Evolutionary conservation across 176 grass and related monocot genomes (phyloP), one percentile per base, ranked within the genome.

Genomic region (Raddia distichophylla): DNA sequence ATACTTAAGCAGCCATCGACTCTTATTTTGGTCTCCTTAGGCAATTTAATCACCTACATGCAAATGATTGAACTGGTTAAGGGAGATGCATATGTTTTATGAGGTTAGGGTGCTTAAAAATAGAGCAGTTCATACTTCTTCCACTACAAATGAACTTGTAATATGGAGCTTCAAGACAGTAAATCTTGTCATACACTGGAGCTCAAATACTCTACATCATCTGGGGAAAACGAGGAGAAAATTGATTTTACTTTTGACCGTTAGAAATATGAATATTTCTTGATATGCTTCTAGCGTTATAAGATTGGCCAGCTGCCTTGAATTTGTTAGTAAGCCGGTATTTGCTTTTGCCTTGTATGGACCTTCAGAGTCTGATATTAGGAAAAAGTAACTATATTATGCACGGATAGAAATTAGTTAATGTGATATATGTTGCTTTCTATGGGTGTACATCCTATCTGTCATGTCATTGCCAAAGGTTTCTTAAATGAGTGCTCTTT

Each of bases 61-160:
- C 44, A 59, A 59, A 59, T 27, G 19, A 32, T 65, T 76, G 67
- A 52, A 32, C 2, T 35, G 17, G 69, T 82, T n/a, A 62, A 72
- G 62, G 62, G 53, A 67, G 51, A 76, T 84, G 61, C 50, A 12
- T n/a, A 53, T 83, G 72, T 42, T 74, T 83, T 74, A 20, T 40
- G 80, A 75, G 56, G 11, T 55, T 68, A 59, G 2, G 15, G 40
- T 73, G 32, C 43, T 73, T 53, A 53, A 73, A 52, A 62, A 73
- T 10, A 72, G 35, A 11, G 6, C 12, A 20, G 3, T 45, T 83
- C 62, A 59, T 43, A 60, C 17, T 69, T 84, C 40, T 48, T 76
- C 37, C 74, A 33, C 40, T 67, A 32, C 55, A 76, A 68, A 59
- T 9, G 43, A 65, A 76, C 82, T 43, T 75, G n/a, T 10, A 49